Evolutionary conservation across 805 yeast species (phyloP), one percentile per base, ranked within the genome.

Genomic region (Ogataea zsoltii): DNA sequence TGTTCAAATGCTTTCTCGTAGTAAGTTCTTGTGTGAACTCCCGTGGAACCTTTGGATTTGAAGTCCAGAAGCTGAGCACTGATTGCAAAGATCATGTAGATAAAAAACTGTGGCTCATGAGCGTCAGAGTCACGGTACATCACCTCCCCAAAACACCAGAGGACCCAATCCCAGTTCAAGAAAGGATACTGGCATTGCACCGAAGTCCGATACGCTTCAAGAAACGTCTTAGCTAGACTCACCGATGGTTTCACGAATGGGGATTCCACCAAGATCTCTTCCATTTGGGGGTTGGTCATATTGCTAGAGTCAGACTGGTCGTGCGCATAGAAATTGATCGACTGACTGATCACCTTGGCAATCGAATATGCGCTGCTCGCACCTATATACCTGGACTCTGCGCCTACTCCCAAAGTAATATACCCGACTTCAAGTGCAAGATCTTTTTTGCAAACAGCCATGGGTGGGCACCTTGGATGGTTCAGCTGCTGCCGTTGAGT

Each of bases 151-250:
- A 37, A 28, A 16, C 31, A 25, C 15, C 15, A 16, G 33, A 17
- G 16, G 4, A 37, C 25, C 32, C 54, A 55, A 1, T 45, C 34
- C 69, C 68, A 62, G 31, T 65, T 67, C 13, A 66, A 48, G 38
- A 66, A 67, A 3, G 70, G 70, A 41, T 67, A 67, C 43, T 65
- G 69, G 30, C 60, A 57, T 14, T 67, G 71, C n/a, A 62, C 67
- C n/a, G 57, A 49, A 26, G 50, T 51, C 39, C 57, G 50, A 41
- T 64, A 67, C 2, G 59, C 55, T 14, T 49, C 40, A 21, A 37
- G 29, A 17, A 26, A 37, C 4, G 40, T 37, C 23, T 16, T 37
- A 3, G 40, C 32, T 10, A 26, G 21, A 28, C 25, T 26, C 16
- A 15, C 16, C 11, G 40, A 37, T 2, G 40, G 40, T 15, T 37